Evolutionary conservation across 495 filamentous ascomycete species (phyloP), one percentile per base, ranked within the genome.

Genomic region (Massariosphaeria phaeospora): DNA sequence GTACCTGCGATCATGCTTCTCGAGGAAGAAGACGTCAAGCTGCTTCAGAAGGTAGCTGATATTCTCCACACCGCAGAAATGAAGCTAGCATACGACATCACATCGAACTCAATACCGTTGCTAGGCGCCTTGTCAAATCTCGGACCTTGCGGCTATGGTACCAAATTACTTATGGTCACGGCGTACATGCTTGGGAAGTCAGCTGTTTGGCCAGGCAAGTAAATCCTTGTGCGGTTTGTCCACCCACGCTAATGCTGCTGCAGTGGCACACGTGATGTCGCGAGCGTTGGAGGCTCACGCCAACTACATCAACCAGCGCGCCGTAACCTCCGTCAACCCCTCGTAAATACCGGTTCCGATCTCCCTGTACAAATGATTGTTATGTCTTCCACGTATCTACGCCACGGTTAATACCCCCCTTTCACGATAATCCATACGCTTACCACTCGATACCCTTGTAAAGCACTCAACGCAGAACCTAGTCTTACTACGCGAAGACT

Each of bases 171-270:
- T 62, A 76, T 85, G 61, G 81, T 91, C 47, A 93, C 88, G 57
- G 90, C 91, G 13, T 86, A 85, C 70, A 85, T 96, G 78, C 79
- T 98, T 52, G 89, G 93, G 57, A 84, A 89, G 67, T 85, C 86
- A 55, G 82, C 87, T 61, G 86, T 95, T 13, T 98, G 91, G 91
- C 91, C 91, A 69, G 82, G 89, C 91, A 75, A 74, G 81, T 74
- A 53, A 8, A 3, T 39, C 29, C 7, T 24, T 47, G 42, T 30
- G 36, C 13, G 24, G 48, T 8, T 24, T 35, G 44, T 49, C 4
- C n/a, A 33, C 23, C 40, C 52, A 33, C 46, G 52, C 72, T 76
- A 67, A 78, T 60, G 11, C 47, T 30, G 13, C 29, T 31, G 15
- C 61, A 88, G 89, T 96, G 25, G 91, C 88, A 45, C 85, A 85